phyloP scores from a whole-genome alignment of 768 basidiomycete genomes.

The Boletus vermiculosoides region DNA sequence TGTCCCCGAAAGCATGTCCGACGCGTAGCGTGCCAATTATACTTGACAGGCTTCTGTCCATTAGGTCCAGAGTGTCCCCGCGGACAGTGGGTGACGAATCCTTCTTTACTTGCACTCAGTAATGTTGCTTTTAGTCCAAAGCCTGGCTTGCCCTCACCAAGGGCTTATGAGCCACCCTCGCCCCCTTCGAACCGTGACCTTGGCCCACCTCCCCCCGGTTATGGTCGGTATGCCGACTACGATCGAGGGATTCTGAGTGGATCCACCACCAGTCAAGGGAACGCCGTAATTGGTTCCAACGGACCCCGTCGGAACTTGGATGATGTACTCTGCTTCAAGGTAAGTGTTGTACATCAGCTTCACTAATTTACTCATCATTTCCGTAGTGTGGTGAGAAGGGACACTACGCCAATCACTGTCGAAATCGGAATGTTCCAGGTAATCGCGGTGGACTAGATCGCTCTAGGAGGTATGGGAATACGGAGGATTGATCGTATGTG shows the following conservation, averaged over 20 bases:
- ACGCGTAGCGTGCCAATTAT: slow-evolving; percentile 85
- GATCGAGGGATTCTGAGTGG: slow-evolving; percentile 50
- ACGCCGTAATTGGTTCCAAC: slow-evolving; percentile 30
- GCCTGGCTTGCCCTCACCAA: slow-evolving; percentile 63
- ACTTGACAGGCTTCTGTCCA: slow-evolving; percentile 92
- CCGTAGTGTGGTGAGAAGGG: slow-evolving; percentile 85
- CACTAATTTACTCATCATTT: slow-evolving; percentile 6
- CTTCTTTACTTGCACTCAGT: slow-evolving; percentile 7
- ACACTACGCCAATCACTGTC: slow-evolving; percentile 93
- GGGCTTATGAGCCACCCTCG: slow-evolving; percentile 75
- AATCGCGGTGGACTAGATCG: slow-evolving; percentile 82
- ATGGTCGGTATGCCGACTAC: slow-evolving; percentile 79
- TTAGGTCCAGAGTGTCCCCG: slow-evolving; percentile 82
- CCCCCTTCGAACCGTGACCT: slow-evolving; percentile 75
- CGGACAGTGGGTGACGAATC: slow-evolving; percentile 69
- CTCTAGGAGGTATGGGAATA: slow-evolving; percentile 31
- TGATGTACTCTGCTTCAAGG: slow-evolving; percentile 87
- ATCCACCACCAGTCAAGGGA: slow-evolving; percentile 21
- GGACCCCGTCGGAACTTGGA: slow-evolving; percentile 70
- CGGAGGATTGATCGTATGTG: slow-evolving; percentile 24
- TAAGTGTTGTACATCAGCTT: slow-evolving; percentile 30
- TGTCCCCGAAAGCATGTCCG: slow-evolving; percentile 94
- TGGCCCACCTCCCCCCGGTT: slow-evolving; percentile 90
- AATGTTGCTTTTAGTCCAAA: slow-evolving; percentile 59
- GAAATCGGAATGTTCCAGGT: slow-evolving; percentile 87